Conservation (phyloP, 371 early-diverging fungal genomes). For the Rhizopus stolonifer region DNA sequence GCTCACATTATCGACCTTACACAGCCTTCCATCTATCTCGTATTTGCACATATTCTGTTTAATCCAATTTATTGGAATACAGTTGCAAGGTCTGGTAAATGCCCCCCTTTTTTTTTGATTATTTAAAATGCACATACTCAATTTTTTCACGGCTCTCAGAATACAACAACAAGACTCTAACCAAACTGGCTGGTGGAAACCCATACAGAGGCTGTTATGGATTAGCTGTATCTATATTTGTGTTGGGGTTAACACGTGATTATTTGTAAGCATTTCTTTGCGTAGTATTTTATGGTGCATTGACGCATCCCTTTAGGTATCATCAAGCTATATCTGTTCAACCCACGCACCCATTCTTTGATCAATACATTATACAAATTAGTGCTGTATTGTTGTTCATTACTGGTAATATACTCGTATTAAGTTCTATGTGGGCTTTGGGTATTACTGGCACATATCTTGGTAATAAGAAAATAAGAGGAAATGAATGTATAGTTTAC, state of each 20-base stretch:
- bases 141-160: conserved; percentile 53
- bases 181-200: conserved; percentile 71
- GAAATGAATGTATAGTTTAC: background rate
- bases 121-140: background rate
- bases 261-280: conserved; percentile 58
- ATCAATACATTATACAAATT: conserved; percentile 39
- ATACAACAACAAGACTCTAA: conserved; percentile 70
- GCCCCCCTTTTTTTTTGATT: no score
- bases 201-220: conserved; percentile 74
- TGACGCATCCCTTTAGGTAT: conserved; percentile 39
- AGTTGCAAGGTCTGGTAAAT: conserved; percentile 73
- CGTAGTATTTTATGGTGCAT: background rate
- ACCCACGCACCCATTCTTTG: conserved; percentile 57
- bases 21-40: conserved; percentile 66
- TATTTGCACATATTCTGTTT: conserved; percentile 75
- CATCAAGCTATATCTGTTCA: conserved; percentile 69
- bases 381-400: conserved; percentile 56
- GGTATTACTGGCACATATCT: conserved; percentile 92
- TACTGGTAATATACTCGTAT: conserved; percentile 75
- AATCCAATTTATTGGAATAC: conserved; percentile 93
- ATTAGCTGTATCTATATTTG: conserved; percentile 79
- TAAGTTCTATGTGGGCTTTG: conserved; percentile 83
- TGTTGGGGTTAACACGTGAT: conserved; percentile 81
- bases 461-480: conserved; percentile 42
- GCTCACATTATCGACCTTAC: conserved; percentile 50